Base-by-base conservation (phyloP, 257 asterid species). In the Ajuga chamaepitys region DNA sequence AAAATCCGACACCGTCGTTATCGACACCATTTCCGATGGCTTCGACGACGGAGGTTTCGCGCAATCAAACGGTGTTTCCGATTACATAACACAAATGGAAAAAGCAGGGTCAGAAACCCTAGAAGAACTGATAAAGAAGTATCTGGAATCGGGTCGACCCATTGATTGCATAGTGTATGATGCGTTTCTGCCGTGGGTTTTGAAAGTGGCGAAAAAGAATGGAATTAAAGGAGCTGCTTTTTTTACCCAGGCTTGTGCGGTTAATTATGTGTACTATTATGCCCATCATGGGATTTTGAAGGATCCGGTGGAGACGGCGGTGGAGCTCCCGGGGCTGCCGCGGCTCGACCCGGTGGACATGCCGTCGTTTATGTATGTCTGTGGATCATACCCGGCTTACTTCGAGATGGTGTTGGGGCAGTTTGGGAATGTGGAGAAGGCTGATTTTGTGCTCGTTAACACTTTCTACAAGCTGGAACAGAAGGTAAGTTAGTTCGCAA, bases 231-330 rank as follows among this genome's bases (percentile, higher is more conserved):
- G 76, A 3, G 88, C 83, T 37, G 61, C 75, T 17, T 87, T 90
- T 35, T 87, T 87, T 77, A 82, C 97, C 53, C 97, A 90, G 37
- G 81, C 95, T 11, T 82, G 93, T 69, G 82, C 81, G 0, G 95
- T 90, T n/a, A 88, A 81, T 69, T 82, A 69, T 73, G 76, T 90
- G 5, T 84, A 82, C n/a, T n/a, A n/a, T n/a, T n/a, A n/a, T n/a
- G n/a, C n/a, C n/a, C n/a, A n/a, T 35, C 83, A 72, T 7, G 87
- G 95, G 32, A 7, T 72, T 52, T 12, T 90, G 11, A 38, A n/a
- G 32, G 48, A 84, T 21, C 96, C 95, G 13, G 77, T 79, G 40
- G 44, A 75, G 30, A 64, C 80, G 0, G 64, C 86, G 12, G 83
- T 87, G 48, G 70, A 72, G 30, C 70, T 90, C 7, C 92, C 88